Percentiles rank a stretch among this genome's conserved stretches.
Conservation (phyloP, 108 stramenopile species). For the Hondaea fermentalgiana region DNA sequence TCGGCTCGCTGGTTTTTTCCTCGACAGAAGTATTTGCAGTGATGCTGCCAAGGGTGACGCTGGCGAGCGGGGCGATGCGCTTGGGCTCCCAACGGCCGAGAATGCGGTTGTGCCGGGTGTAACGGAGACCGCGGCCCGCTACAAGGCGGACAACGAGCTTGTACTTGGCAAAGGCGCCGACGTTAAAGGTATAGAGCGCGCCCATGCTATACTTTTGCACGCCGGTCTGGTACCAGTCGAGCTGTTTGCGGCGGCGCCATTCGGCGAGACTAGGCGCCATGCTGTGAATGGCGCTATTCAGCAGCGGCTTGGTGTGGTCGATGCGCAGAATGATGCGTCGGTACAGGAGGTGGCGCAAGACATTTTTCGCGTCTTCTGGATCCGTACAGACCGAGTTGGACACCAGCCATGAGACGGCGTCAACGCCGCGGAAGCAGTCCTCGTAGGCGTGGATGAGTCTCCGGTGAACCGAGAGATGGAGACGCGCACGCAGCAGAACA, state of each 20-base stretch:
- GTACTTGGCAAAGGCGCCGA: not conserved
- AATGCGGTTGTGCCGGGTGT: not conserved
- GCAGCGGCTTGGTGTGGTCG: constrained; percentile 1
- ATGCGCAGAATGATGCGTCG: not conserved
- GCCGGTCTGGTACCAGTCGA: not conserved
- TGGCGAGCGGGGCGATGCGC: constrained; percentile 16
- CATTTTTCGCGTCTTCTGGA: not conserved
- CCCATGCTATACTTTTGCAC: not conserved
- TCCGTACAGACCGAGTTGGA: not conserved
- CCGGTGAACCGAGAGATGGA: not conserved
- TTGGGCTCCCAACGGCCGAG: not conserved
- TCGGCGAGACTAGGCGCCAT: not conserved
- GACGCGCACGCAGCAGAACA: not conserved
- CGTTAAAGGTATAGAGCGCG: not conserved
- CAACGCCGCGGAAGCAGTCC: not conserved
- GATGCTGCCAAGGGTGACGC: not conserved
- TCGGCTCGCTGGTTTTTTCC: not conserved
- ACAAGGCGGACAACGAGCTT: not conserved
- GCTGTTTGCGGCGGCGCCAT: constrained; percentile 5
- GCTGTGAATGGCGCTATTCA: constrained; percentile 6
- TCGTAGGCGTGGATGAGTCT: constrained; percentile 10
- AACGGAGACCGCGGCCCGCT: not conserved
- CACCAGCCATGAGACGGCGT: not conserved
- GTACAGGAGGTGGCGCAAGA: constrained; percentile 1
- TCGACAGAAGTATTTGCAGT: constrained; percentile 8